Percentiles rank a stretch among this genome's conserved stretches.
Conservation (phyloP, 257 asterid species). For the Eustoma russellianum region DNA sequence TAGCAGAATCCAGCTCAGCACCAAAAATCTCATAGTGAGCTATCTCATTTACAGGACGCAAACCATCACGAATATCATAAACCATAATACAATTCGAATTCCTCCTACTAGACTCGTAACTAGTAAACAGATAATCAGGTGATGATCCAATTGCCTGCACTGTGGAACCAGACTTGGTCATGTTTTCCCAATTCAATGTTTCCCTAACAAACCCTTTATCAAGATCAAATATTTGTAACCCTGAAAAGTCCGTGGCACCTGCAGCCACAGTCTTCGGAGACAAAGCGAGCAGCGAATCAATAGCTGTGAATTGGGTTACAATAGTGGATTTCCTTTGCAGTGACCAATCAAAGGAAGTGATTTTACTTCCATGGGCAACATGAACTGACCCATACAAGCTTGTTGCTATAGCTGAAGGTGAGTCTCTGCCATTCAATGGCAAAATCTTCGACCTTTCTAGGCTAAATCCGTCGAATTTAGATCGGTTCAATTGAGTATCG, state of each 20-base stretch:
- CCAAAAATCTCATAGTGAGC: conserved; percentile 84
- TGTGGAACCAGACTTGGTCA: conserved; percentile 75
- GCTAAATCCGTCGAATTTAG: conserved; percentile 76
- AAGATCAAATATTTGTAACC: conserved; percentile 74
- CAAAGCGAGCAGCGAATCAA: conserved; percentile 70
- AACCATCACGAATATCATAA: conserved; percentile 42
- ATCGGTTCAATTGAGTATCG: conserved; percentile 60
- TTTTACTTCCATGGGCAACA: conserved; percentile 86
- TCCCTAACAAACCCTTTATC: conserved; percentile 49
- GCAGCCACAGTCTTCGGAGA: conserved; percentile 63
- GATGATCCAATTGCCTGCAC: conserved; percentile 83
- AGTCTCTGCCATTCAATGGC: conserved; percentile 71
- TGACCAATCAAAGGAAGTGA: conserved; percentile 94
- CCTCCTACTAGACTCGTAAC: conserved; percentile 85
- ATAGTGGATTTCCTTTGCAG: conserved; percentile 66
- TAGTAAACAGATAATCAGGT: conserved; percentile 53
- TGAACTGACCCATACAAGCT: conserved; percentile 69
- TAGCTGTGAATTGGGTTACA: conserved; percentile 67
- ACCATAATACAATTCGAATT: conserved; percentile 86
- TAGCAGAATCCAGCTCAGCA: conserved; percentile 82
- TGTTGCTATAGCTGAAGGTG: conserved; percentile 66
- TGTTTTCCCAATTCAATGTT: conserved; percentile 87
- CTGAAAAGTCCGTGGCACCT: conserved; percentile 91
- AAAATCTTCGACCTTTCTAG: conserved; percentile 54
- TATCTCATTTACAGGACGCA: conserved; percentile 45